Evolutionary conservation across 2,329 filamentous ascomycete genomes (phyloP), one percentile per base, ranked within the genome.

Genomic region (Alternaria conjuncta): DNA sequence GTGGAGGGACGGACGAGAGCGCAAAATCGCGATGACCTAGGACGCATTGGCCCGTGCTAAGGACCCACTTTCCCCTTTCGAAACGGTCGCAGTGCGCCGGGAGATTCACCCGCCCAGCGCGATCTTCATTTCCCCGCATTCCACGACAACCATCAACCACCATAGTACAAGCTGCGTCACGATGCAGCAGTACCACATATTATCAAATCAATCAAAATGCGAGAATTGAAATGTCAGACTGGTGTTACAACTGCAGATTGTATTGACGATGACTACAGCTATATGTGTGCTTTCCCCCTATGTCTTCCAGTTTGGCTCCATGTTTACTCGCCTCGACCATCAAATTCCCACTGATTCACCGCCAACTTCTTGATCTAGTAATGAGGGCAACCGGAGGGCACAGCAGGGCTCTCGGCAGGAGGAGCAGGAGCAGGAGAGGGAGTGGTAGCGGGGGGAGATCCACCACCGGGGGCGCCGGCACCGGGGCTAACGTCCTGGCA

Each of bases 401-500:
- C 36, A 41, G 36, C 36, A 18, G 36, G 36, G 15, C n/a, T 36
- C 25, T 28, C 28, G 13, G 49, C 28, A 53, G 49, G 49, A 28
- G 49, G 49, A 53, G 49, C 49, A 15, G 49, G 49, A 26, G 26
- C 20, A 30, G 49, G 26, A 30, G 49, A 28, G 15, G 55, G 44
- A 26, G 21, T 20, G n/a, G 55, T 28, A 41, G 26, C 44, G 23
- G 49, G 49, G 28, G 49, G 44, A 47, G 44, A 23, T 15, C 44
- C 50, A 2, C 54, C 55, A 23, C 55, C 55, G 45, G 25, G 43
- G 45, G 20, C 55, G 28, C 55, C 41, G 12, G 32, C 54, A 46
- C 45, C 25, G 8, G 62, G 59, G 55, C 55, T 62, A 28, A 65
- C 62, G 44, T 58, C 59, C 53, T 57, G 43, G 55, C 62, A 65